Percentiles rank a stretch among this genome's conserved stretches.
Conservation (phyloP, 2,329 filamentous ascomycete genomes). For the Fusarium paranaense region DNA sequence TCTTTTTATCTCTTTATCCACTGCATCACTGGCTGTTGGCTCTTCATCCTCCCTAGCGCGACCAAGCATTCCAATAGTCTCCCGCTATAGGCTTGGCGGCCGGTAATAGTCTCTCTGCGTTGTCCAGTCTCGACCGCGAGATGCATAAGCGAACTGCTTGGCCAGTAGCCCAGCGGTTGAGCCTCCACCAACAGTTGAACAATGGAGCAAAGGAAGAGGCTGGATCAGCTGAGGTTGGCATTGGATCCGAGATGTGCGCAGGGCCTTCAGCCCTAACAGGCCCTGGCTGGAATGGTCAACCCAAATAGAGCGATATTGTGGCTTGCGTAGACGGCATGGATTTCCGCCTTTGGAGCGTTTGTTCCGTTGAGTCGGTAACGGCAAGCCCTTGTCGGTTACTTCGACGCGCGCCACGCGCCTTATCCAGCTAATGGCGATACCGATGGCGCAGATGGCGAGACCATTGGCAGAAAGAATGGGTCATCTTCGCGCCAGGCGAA, state of each 20-base stretch:
- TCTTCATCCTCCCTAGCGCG: not conserved
- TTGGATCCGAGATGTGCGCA: not conserved
- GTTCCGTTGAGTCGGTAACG: not conserved
- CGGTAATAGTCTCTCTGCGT: not conserved
- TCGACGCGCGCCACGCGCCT: not conserved
- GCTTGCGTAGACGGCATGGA: constrained; percentile 12
- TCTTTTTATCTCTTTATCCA: not conserved
- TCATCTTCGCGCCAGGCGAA: not conserved
- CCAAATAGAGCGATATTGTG: not conserved
- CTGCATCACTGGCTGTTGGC: not conserved
- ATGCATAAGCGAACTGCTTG: not conserved
- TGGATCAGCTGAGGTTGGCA: not conserved
- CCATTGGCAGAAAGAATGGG: not conserved
- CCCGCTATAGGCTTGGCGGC: constrained; percentile 12
- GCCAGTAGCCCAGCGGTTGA: not conserved
- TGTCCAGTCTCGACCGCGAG: constrained; percentile 8
- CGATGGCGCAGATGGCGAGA: not conserved
- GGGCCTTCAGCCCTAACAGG: not conserved
- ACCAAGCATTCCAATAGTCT: constrained; percentile 7
- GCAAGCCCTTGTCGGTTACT: not conserved
- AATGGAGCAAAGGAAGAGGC: not conserved
- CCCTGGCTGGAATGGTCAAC: not conserved
- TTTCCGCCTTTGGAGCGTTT: not conserved
- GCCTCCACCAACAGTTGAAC: constrained; percentile 1
- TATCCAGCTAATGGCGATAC: not conserved